Percentiles rank a stretch among this genome's conserved stretches.
These are phyloP conservation scores for Gynostemma pentaphyllum DNA, from an alignment of 306 rosid species.

Conservation along the genomic window DNA sequence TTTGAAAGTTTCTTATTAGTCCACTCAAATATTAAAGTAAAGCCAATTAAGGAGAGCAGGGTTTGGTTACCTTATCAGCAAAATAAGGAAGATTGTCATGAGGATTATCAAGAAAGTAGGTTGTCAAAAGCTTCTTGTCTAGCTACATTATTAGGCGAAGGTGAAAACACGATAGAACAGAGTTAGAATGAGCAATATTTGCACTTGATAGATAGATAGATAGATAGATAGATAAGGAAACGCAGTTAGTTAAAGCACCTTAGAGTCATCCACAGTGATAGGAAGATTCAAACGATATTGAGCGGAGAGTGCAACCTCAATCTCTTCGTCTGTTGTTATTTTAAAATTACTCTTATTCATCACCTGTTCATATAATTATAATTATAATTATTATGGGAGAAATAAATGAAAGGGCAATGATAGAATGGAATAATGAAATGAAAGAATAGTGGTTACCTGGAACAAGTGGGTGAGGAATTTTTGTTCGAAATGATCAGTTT, in stretches of 20 bases:
- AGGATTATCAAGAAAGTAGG: constrained; percentile 52
- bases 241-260: constrained; percentile 47
- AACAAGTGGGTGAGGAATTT: constrained; percentile 63
- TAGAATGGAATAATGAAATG: neutral
- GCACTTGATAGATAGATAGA: neutral
- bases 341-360: constrained; percentile 92
- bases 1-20: no score
- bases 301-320: constrained; percentile 73
- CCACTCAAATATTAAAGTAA: neutral
- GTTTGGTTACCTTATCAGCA: constrained; percentile 63
- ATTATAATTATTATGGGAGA: neutral
- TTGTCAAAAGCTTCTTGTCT: constrained; percentile 67
- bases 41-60: neutral
- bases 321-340: constrained; percentile 57
- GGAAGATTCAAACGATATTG: constrained; percentile 91
- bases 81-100: constrained; percentile 58
- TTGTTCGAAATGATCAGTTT: constrained; percentile 70
- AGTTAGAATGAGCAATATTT: neutral
- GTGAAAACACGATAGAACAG: constrained; percentile 17
- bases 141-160: constrained; percentile 74
- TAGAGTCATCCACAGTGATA: constrained; percentile 70
- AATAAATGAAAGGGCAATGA: neutral
- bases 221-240: neutral
- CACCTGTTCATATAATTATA: constrained; percentile 41
- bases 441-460: constrained; percentile 38